phyloP scores from a whole-genome alignment of 306 rosid species.

The Vigna mungo region DNA sequence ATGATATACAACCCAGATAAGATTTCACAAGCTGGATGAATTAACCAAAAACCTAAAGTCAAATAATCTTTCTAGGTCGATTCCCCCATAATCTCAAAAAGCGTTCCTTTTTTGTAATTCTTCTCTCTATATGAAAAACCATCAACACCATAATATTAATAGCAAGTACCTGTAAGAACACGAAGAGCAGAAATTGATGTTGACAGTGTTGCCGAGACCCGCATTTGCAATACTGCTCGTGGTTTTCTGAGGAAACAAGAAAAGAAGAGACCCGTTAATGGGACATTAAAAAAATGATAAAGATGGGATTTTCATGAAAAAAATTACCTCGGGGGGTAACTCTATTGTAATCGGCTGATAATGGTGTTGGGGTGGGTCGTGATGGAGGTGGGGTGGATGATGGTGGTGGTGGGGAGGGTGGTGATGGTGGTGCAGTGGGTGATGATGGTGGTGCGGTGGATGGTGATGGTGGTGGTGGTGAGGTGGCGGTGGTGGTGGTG shows the following conservation, averaged over 20 bases:
- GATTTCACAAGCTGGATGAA: not conserved
- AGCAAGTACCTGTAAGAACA: constrained; percentile 66
- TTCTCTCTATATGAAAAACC: not conserved
- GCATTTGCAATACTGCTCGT: constrained; percentile 43
- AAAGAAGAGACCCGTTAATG: not conserved
- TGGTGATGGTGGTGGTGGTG: constrained; percentile 48
- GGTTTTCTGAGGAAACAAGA: constrained; percentile 52
- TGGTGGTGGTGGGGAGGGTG: constrained; percentile 50
- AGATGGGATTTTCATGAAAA: not conserved
- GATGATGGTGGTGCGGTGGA: constrained; percentile 36
- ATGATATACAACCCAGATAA: constrained; percentile 9
- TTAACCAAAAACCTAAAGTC: not conserved
- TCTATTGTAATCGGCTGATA: constrained; percentile 43
- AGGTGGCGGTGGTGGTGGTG: constrained; percentile 51
- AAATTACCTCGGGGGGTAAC: constrained; percentile 42
- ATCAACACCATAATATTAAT: not conserved
- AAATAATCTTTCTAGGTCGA: not conserved
- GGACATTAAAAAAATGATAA: not conserved
- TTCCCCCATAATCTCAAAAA: not conserved
- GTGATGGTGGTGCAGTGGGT: constrained; percentile 38
- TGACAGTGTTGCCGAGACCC: constrained; percentile 67
- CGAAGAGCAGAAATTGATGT: constrained; percentile 71
- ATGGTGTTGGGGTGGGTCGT: constrained; percentile 38
- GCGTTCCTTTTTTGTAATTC: not conserved
- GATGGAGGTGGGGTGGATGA: constrained; percentile 46